These are phyloP conservation scores for Zygosaccharomyces sapae DNA, from an alignment of 1,139 yeast genomes.

Conservation along the genomic window DNA sequence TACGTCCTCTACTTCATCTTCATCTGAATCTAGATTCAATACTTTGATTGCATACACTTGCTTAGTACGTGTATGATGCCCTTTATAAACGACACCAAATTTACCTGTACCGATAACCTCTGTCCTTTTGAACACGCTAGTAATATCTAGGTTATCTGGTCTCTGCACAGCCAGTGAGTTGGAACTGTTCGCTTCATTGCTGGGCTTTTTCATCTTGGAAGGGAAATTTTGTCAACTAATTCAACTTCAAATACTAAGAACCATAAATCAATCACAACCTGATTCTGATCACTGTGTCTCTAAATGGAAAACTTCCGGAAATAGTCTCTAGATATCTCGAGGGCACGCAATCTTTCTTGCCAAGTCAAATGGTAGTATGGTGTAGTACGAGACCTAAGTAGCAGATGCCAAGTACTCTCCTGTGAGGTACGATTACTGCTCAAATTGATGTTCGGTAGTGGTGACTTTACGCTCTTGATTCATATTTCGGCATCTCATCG, in stretches of 20 bases:
- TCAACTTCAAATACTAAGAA: neutral
- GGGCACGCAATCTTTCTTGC: too few species aligned
- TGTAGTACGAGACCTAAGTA: too few species aligned
- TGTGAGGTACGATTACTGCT: too few species aligned
- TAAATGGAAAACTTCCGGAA: too few species aligned
- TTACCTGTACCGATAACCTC: constrained; percentile 95
- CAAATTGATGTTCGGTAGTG: neutral
- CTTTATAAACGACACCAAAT: constrained; percentile 94
- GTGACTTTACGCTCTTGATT: neutral
- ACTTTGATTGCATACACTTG: constrained; percentile 91
- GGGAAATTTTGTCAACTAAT: neutral
- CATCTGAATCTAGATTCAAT: constrained; percentile 83
- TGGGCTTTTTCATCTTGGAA: constrained; percentile 8
- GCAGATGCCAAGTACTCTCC: too few species aligned
- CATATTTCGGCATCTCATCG: neutral
- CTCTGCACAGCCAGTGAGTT: constrained; percentile 5
- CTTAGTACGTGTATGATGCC: constrained; percentile 47
- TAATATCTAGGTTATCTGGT: constrained; percentile 28
- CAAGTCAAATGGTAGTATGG: too few species aligned
- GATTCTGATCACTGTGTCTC: neutral
- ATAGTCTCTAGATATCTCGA: too few species aligned
- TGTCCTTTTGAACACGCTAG: constrained; percentile 60
- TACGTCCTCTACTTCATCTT: constrained; percentile 91
- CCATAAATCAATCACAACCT: neutral
- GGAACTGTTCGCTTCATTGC: neutral